Percentiles rank a stretch among this genome's conserved stretches.
Evolutionary conservation across 1,139 yeast species (phyloP).

Genomic region (Sugiyamaella novakii): DNA sequence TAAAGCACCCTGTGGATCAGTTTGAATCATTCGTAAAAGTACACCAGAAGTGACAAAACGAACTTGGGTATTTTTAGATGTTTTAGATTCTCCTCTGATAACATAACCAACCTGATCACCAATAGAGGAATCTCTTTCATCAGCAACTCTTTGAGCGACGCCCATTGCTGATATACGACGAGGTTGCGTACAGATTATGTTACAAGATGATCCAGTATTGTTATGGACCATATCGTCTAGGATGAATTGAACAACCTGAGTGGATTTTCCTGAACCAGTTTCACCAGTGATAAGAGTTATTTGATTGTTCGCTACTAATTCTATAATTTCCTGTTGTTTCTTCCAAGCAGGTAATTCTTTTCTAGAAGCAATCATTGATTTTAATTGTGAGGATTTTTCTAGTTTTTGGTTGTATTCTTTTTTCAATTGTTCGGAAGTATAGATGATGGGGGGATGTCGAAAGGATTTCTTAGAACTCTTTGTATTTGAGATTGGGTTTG

Average conservation of each 20-base stretch:
- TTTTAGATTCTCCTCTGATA: constrained; percentile 85
- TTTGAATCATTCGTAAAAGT: constrained; percentile 78
- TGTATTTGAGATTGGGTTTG: neutral
- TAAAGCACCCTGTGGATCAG: constrained; percentile 43
- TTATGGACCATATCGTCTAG: constrained; percentile 57
- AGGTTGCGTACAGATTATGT: constrained; percentile 89
- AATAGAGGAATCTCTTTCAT: constrained; percentile 66
- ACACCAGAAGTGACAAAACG: constrained; percentile 94
- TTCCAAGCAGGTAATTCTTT: constrained; percentile 80
- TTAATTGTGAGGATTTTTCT: constrained; percentile 33
- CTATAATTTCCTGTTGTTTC: constrained; percentile 57
- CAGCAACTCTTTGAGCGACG: constrained; percentile 87
- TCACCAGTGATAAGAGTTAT: constrained; percentile 90
- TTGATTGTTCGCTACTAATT: constrained; percentile 57
- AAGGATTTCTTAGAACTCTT: neutral
- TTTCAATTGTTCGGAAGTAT: constrained; percentile 22
- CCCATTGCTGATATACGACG: constrained; percentile 95
- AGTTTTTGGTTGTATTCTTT: constrained; percentile 24
- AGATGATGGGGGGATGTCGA: neutral
- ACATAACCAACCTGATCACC: constrained; percentile 88
- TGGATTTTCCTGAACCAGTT: constrained; percentile 95
- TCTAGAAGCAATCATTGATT: constrained; percentile 50
- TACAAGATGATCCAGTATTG: constrained; percentile 49
- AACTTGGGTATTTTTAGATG: constrained; percentile 62
- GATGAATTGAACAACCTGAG: constrained; percentile 88